Conservation (phyloP, 768 basidiomycete genomes). For the Lactarius hengduanensis region DNA sequence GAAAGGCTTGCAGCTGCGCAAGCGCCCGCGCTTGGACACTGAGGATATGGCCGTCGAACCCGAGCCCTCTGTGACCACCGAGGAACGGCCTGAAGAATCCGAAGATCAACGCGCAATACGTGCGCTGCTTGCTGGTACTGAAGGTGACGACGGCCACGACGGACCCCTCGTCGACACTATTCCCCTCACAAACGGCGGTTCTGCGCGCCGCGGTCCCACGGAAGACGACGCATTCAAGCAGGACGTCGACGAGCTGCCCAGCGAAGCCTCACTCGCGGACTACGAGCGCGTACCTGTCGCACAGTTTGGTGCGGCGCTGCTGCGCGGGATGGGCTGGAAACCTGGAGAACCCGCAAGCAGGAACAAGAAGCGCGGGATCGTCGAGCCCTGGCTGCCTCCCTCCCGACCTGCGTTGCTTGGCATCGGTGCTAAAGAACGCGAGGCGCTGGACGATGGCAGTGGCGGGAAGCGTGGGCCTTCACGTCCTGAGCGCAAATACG, state of each 20-base stretch:
- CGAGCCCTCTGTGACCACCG: conserved; percentile 30
- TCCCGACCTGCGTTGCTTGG: conserved; percentile 85
- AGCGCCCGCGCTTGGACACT: conserved; percentile 34
- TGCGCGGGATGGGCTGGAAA: conserved; percentile 97
- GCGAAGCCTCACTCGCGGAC: conserved; percentile 73
- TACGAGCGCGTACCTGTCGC: conserved; percentile 55
- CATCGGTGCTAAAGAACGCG: conserved; percentile 89
- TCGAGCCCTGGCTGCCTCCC: conserved; percentile 79
- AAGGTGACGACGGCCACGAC: conserved; percentile 39
- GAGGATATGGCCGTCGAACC: conserved; percentile 32
- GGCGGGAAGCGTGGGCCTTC: conserved; percentile 44
- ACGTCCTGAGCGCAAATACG: conserved; percentile 76
- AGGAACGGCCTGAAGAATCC: conserved; percentile 45
- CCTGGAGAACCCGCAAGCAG: conserved; percentile 66
- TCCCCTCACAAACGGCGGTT: conserved; percentile 36
- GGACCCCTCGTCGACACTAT: conserved; percentile 58
- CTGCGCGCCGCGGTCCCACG: conserved; percentile 43
- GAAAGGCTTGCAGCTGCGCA: conserved; percentile 61
- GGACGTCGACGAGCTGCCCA: conserved; percentile 74
- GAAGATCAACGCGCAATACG: conserved; percentile 82
- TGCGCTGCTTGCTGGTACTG: conserved; percentile 64
- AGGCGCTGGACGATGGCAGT: conserved; percentile 68
- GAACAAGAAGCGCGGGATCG: conserved; percentile 53
- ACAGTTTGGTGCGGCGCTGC: conserved; percentile 75
- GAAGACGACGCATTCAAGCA: conserved; percentile 65